Conservation (phyloP, 306 rosid genomes). For the Dryas drummondii region DNA sequence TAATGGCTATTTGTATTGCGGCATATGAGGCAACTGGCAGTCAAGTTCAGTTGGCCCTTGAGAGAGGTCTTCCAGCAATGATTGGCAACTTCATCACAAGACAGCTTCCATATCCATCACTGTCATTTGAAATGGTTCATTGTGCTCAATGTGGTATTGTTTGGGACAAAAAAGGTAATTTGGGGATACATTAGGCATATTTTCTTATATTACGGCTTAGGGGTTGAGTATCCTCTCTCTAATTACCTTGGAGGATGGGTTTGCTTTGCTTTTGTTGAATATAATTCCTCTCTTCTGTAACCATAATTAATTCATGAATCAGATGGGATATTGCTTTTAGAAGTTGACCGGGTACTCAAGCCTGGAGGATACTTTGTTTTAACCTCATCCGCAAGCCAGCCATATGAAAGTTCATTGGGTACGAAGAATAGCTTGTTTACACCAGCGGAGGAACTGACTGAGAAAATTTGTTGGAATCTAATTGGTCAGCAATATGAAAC, state of each 20-base stretch:
- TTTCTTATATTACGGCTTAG: not conserved
- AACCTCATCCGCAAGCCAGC: conserved; percentile 72
- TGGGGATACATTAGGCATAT: not conserved
- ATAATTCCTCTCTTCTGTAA: conserved; percentile 8
- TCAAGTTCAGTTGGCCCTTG: conserved; percentile 98
- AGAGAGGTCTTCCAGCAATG: conserved; percentile 98
- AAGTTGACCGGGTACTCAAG: conserved; percentile 93
- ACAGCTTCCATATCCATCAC: conserved; percentile 92
- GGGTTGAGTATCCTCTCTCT: not conserved
- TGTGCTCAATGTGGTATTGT: conserved; percentile 91
- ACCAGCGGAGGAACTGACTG: conserved; percentile 68
- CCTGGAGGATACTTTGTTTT: conserved; percentile 98
- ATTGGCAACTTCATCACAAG: conserved; percentile 71
- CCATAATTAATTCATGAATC: conserved; percentile 37
- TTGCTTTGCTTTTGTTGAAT: conserved; percentile 8
- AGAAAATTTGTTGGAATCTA: conserved; percentile 84
- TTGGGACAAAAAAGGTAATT: conserved; percentile 86
- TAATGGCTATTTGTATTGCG: conserved; percentile 89
- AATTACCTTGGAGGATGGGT: not conserved
- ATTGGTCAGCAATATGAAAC: conserved; percentile 91
- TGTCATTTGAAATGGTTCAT: conserved; percentile 94
- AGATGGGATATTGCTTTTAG: conserved; percentile 83
- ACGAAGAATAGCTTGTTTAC: conserved; percentile 52
- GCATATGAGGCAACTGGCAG: conserved; percentile 95
- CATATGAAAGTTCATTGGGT: conserved; percentile 57